Base-by-base conservation (phyloP, 306 rosid genomes). In the Herpetospermum pedunculosum region DNA sequence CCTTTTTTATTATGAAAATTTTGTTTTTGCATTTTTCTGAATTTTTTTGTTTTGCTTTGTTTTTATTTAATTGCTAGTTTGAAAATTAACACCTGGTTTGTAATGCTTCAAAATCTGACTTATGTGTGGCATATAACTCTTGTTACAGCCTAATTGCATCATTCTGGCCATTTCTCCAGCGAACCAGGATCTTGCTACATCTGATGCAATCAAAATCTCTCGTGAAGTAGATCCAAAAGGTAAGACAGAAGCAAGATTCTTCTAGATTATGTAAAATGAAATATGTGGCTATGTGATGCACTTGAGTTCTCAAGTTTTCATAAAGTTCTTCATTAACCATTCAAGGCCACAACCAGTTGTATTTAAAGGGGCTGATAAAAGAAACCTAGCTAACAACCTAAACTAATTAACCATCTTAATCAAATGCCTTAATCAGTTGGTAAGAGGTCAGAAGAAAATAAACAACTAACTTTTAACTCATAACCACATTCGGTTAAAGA, bases 151-250 rank as follows among this genome's bases (percentile, higher is more conserved):
- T 41, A 83, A 83, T 58, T 80, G 87, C 74, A 83, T 83, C 74
- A 83, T 83, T 53, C 74, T 83, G 32, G 87, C 87, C 16, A 83
- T 83, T 62, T 83, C 87, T 37, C 87, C 87, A 47, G 76, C 86
- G 55, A 86, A 77, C 57, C 83, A 81, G 62, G 82, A 85, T 64
- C 77, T 86, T 72, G 79, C 84, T 28, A 82, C 68, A 16, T 84
- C 84, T 67, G 83, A 80, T 81, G 85, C 81, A 48, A 83, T 86
- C 74, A 54, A 87, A 81, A 79, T 84, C 57, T 81, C 83, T 30
- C 83, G 80, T 28, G 87, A 83, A 80, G 87, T 83, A 5, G 87
- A 83, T 65, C 84, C 87, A 2, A 80, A 73, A 77, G 86, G 86
- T 80, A 73, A 70, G 76, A 50, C 38, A 29, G 54, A 68, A 43